A percentile compares a stretch with the other conserved stretches of the same genome.
Evolutionary conservation across 495 filamentous ascomycete genomes (phyloP).

Genomic region (Paragyromitra xinjiangensis): DNA sequence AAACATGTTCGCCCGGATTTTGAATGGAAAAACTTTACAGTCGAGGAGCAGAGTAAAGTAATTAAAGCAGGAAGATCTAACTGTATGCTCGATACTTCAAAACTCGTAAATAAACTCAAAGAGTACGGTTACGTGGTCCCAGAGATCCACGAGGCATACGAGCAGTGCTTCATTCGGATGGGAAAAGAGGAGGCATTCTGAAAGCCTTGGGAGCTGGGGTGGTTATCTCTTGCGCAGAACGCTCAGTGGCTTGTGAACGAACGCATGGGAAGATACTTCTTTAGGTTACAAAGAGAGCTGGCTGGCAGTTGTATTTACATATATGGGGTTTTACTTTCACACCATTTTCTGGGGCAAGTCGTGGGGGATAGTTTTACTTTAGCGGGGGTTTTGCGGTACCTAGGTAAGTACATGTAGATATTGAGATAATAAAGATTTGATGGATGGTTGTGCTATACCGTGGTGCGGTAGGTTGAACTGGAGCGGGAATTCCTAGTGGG

Average conservation of each 20-base stretch:
- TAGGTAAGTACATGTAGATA: neutral
- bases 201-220: neutral
- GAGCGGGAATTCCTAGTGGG: neutral
- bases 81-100: constrained; percentile 70
- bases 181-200: constrained; percentile 63
- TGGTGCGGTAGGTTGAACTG: neutral
- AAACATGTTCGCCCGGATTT: constrained; percentile 69
- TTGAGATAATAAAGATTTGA: too few species aligned
- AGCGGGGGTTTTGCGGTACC: neutral
- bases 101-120: constrained; percentile 67
- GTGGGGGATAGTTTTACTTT: too few species aligned
- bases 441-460: neutral
- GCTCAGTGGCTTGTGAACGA: neutral
- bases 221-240: neutral
- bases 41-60: constrained; percentile 73
- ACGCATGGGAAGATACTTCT: neutral
- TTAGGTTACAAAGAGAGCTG: neutral
- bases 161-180: constrained; percentile 71
- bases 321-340: constrained; percentile 4
- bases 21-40: constrained; percentile 72
- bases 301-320: constrained; percentile 11
- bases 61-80: constrained; percentile 73
- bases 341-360: neutral
- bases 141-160: constrained; percentile 70
- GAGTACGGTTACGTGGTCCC: constrained; percentile 69